These are phyloP conservation scores for Geoglossum glabrum DNA, from an alignment of 495 filamentous ascomycete species.

Conservation along the genomic window DNA sequence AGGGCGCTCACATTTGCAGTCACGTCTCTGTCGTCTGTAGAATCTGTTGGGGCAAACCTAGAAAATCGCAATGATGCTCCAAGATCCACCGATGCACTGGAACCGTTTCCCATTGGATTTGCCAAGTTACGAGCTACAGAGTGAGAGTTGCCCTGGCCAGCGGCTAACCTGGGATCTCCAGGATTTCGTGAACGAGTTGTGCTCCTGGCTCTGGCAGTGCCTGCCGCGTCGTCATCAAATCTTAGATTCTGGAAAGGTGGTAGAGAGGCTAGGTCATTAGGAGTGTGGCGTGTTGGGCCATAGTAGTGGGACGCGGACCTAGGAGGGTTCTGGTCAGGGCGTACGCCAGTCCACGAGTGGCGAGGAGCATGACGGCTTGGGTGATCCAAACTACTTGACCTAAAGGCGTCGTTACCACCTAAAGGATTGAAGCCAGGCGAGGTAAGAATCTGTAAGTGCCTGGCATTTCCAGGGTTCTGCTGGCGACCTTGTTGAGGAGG, in stretches of 20 bases:
- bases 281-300: background rate
- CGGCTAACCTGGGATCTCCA: background rate
- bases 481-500: constrained; percentile 6
- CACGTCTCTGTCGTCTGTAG: background rate
- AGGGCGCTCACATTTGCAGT: background rate
- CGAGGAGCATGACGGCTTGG: background rate
- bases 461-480: background rate
- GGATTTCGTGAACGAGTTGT: background rate
- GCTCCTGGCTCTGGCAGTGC: background rate
- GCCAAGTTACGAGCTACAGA: background rate
- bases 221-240: background rate
- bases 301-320: background rate
- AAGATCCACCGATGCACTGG: background rate
- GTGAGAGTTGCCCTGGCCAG: background rate
- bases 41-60: background rate
- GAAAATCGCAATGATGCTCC: background rate
- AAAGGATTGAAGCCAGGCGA: background rate
- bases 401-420: background rate
- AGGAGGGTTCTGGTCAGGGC: background rate
- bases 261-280: background rate
- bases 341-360: background rate
- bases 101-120: background rate
- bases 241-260: background rate
- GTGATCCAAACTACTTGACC: background rate
- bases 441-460: background rate